Evolutionary conservation across 306 rosid species (phyloP).

Genomic region (Cucumis hystrix): DNA sequence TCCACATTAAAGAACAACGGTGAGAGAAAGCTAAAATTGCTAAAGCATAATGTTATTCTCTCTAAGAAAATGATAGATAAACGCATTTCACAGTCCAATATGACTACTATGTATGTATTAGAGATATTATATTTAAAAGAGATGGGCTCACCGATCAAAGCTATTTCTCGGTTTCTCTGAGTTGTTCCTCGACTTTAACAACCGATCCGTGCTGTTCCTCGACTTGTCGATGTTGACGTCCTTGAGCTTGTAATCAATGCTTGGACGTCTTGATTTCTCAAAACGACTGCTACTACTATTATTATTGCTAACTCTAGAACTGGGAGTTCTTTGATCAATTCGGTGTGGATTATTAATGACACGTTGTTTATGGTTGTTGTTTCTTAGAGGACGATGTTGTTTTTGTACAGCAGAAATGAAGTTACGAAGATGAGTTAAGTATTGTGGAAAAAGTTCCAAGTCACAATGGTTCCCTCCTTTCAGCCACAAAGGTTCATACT

Average conservation of each 20-base stretch:
- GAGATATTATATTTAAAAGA: too few relatives aligned
- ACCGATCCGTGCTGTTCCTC: slow-evolving; percentile 32
- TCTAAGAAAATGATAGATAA: too few relatives aligned
- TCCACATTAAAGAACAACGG: too few relatives aligned
- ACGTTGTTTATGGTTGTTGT: too few relatives aligned
- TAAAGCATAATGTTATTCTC: too few relatives aligned
- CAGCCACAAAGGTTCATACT: slow-evolving; percentile 62
- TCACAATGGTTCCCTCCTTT: slow-evolving; percentile 54
- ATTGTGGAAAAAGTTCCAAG: slow-evolving; percentile 50
- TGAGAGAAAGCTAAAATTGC: too few relatives aligned
- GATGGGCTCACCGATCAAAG: slow-evolving; percentile 25
- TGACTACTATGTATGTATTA: too few relatives aligned
- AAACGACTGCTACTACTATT: too few relatives aligned
- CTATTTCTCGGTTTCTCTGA: slow-evolving; percentile 54
- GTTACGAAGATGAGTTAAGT: slow-evolving; percentile 45
- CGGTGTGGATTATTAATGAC: too few relatives aligned
- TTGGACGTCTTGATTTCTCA: slow-evolving; percentile 30
- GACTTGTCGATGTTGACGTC: slow-evolving; percentile 27
- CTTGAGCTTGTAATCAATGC: slow-evolving; percentile 20
- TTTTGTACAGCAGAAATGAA: slow-evolving; percentile 49
- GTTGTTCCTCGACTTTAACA: slow-evolving; percentile 34
- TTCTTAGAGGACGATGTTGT: neutral
- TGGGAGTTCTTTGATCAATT: slow-evolving; percentile 10
- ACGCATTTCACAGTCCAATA: too few relatives aligned
- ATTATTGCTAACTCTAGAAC: neutral